Base-by-base conservation (phyloP, 2,329 filamentous ascomycete species). In the Diaporthe eres region DNA sequence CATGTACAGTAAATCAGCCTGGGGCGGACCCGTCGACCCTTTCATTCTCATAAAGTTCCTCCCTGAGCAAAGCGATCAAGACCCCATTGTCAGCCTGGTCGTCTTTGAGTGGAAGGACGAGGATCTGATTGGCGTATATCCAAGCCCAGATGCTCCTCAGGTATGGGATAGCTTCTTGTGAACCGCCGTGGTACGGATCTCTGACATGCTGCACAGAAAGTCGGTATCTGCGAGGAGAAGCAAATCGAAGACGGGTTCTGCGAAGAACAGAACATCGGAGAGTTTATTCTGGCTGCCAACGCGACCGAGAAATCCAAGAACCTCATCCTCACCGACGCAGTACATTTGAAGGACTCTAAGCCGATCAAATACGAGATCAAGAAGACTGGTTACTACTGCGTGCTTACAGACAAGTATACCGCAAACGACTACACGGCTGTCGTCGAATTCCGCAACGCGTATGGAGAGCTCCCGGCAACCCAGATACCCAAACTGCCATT, bases 401-500 rank as follows among this genome's bases (percentile, higher is more conserved):
- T 99, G 76, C 92, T 94, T 71, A 97, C 95, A 1, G 92, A 92
- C 78, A 90, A 90, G 31, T 96, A 92, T 82, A 91, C 89, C 37
- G 87, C 89, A 0, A 87, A 90, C 28, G 89, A 94, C 60, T 99
- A 97, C 82, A 90, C 89, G 63, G 96, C 94, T 10, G 90, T 97
- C 19, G 93, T 97, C 58, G 96, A 97, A 81, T 99, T 98, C 84
- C 92, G 96, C 77, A 98, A 99, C 84, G 94, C 97, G 3, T 99
- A 97, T 82, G 97, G 97, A 82, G 96, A 99, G 87, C 92, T 99
- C 74, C 94, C 96, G 7, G 97, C 95, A 10, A 95, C 95, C 2
- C 96, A 99, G 84, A 98, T 99, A 79, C 94, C 97, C 28, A 99
- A 99, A 85, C 88, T 99, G 75, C 96, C 97, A 3, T 99, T 99